phyloP scores from a whole-genome alignment of 169 alveolate genomes.

The Plasmodium berghei region DNA sequence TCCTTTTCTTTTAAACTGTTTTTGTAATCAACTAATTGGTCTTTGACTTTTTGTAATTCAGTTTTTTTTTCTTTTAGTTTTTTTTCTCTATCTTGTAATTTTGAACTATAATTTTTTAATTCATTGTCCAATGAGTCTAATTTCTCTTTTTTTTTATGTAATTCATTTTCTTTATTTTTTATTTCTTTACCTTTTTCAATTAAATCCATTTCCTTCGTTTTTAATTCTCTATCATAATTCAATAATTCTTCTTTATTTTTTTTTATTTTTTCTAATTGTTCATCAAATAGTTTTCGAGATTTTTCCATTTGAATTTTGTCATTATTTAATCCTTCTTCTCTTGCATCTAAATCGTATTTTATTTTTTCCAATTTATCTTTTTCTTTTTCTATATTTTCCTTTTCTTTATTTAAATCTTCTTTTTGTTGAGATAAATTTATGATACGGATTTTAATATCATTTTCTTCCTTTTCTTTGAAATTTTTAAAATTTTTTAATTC shows the following conservation, averaged over 20 bases:
- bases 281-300: conserved; percentile 71
- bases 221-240: conserved; percentile 58
- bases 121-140: conserved; percentile 43
- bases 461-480: conserved; percentile 73
- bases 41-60: conserved; percentile 71
- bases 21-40: conserved; percentile 62
- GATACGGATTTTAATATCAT: conserved; percentile 61
- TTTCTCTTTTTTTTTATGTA: conserved; percentile 56
- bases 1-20: conserved; percentile 70
- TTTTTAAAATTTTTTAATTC: conserved; percentile 72
- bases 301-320: conserved; percentile 65
- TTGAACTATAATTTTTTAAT: conserved; percentile 39
- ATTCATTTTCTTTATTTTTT: conserved; percentile 51
- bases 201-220: conserved; percentile 42
- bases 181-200: conserved; percentile 60
- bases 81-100: conserved; percentile 71
- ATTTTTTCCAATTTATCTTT: conserved; percentile 63
- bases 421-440: conserved; percentile 72
- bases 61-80: conserved; percentile 63
- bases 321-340: conserved; percentile 53
- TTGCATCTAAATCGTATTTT: conserved; percentile 52
- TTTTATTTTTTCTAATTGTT: conserved; percentile 69
- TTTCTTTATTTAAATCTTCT: conserved; percentile 71
- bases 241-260: conserved; percentile 67
- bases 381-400: conserved; percentile 62